Conservation (phyloP, 2,329 filamentous ascomycete species). For the Cladosporium sp. region DNA sequence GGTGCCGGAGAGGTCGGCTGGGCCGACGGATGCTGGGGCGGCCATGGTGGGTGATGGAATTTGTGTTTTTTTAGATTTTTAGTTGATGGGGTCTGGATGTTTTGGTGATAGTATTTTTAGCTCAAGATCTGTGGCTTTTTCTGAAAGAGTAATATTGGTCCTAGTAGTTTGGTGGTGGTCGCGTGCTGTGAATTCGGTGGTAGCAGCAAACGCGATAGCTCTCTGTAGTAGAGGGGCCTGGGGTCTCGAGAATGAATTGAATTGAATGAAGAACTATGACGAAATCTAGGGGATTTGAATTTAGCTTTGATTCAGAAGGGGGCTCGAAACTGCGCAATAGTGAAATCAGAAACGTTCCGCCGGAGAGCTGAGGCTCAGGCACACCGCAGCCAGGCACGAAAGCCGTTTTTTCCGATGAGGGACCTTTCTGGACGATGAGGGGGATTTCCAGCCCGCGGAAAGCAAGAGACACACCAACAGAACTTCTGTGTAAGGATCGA, state of each 20-base stretch:
- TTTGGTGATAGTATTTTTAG: neutral
- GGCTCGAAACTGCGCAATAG: neutral
- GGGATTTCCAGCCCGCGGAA: neutral
- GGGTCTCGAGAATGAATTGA: too few relatives aligned
- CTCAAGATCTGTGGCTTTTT: too few relatives aligned
- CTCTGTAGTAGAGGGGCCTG: too few relatives aligned
- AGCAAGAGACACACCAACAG: neutral
- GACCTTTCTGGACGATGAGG: neutral
- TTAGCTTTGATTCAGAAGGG: too few relatives aligned
- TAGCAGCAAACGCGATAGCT: too few relatives aligned
- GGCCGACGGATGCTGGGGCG: constrained; percentile 65
- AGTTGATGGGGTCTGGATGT: neutral
- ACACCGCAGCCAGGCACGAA: neutral
- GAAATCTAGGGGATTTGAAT: neutral
- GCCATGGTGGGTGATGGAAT: constrained; percentile 59
- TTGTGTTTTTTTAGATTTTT: too few relatives aligned
- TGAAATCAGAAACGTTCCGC: constrained; percentile 1
- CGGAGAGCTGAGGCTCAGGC: neutral
- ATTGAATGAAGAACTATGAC: neutral
- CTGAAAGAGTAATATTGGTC: too few relatives aligned
- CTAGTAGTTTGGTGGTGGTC: too few relatives aligned
- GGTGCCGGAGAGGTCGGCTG: constrained; percentile 67
- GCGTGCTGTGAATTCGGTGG: too few relatives aligned
- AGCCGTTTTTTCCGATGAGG: neutral
- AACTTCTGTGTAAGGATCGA: neutral